Percentiles rank a stretch among this genome's conserved stretches.
Conservation (phyloP, 1,284 basidiomycete species). For the Dichomitus squalens region DNA sequence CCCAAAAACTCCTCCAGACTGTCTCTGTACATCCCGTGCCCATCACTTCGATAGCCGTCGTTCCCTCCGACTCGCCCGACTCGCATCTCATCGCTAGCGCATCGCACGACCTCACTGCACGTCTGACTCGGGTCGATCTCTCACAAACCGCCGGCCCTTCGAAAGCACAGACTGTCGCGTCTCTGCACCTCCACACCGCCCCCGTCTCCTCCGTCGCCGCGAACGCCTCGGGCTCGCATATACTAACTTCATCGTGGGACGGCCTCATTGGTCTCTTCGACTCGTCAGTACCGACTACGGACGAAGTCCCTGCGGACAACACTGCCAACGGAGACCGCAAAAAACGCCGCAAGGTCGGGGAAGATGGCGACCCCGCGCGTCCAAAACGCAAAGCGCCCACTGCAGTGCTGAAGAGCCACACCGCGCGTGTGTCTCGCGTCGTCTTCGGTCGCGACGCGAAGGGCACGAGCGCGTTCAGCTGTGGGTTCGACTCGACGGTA, state of each 20-base stretch:
- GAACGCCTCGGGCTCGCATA: conserved; percentile 53
- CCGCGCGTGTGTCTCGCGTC: conserved; percentile 69
- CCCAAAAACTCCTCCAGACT: conserved; percentile 56
- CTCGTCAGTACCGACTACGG: conserved; percentile 56
- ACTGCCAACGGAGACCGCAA: conserved; percentile 45
- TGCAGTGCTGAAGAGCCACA: conserved; percentile 74
- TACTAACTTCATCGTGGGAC: conserved; percentile 84
- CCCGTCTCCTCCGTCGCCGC: conserved; percentile 70
- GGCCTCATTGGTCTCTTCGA: conserved; percentile 80
- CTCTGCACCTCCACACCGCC: conserved; percentile 59
- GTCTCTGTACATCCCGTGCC: conserved; percentile 62
- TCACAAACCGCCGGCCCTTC: conserved; percentile 33
- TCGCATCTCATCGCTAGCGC: conserved; percentile 71
- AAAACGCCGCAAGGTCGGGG: conserved; percentile 52
- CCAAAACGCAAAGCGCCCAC: conserved; percentile 63
- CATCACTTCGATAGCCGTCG: conserved; percentile 71
- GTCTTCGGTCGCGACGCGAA: conserved; percentile 43
- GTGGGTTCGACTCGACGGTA: conserved; percentile 78
- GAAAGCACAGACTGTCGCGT: conserved; percentile 49
- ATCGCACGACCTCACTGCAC: conserved; percentile 82
- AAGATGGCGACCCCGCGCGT: conserved; percentile 30
- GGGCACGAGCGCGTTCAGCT: conserved; percentile 56
- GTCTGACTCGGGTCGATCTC: conserved; percentile 57
- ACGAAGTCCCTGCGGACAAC: conserved; percentile 55
- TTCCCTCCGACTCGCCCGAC: conserved; percentile 44